These are phyloP conservation scores for Mycosarcoma mackinlayi DNA, from an alignment of 1,284 basidiomycete genomes.

Conservation along the genomic window DNA sequence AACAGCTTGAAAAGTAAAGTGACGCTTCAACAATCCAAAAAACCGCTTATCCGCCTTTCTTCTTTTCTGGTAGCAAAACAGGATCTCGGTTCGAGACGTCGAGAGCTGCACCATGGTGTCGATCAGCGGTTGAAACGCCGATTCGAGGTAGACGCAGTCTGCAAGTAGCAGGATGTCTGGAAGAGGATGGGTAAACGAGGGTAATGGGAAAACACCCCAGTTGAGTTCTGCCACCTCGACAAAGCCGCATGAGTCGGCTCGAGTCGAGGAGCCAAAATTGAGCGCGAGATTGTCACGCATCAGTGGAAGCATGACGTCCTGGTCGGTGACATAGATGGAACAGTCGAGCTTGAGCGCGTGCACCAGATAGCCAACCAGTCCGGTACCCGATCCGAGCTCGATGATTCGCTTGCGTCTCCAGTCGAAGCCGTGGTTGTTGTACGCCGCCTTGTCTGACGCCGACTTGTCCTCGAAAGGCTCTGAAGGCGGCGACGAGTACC, in stretches of 20 bases:
- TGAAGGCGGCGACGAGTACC: constrained; percentile 13
- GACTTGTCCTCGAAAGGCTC: background rate
- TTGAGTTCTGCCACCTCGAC: constrained; percentile 15
- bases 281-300: constrained; percentile 58
- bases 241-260: background rate
- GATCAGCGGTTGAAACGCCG: constrained; percentile 85
- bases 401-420: constrained; percentile 71
- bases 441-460: constrained; percentile 1
- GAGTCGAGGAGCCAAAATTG: constrained; percentile 33
- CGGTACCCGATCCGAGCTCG: constrained; percentile 87
- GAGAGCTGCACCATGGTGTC: constrained; percentile 79
- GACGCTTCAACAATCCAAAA: constrained; percentile 82
- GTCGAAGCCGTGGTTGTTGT: constrained; percentile 22
- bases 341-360: constrained; percentile 74
- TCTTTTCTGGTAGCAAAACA: constrained; percentile 91
- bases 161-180: constrained; percentile 73
- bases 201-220: constrained; percentile 68
- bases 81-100: constrained; percentile 71
- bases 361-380: constrained; percentile 85
- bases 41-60: constrained; percentile 94
- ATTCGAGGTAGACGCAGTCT: constrained; percentile 93
- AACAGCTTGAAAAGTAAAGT: constrained; percentile 82
- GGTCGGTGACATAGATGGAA: constrained; percentile 82
- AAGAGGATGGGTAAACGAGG: constrained; percentile 58
- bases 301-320: constrained; percentile 72